Evolutionary conservation across 495 filamentous ascomycete genomes (phyloP), one percentile per base, ranked within the genome.

Genomic region (Melanomma pulvis-pyrius): DNA sequence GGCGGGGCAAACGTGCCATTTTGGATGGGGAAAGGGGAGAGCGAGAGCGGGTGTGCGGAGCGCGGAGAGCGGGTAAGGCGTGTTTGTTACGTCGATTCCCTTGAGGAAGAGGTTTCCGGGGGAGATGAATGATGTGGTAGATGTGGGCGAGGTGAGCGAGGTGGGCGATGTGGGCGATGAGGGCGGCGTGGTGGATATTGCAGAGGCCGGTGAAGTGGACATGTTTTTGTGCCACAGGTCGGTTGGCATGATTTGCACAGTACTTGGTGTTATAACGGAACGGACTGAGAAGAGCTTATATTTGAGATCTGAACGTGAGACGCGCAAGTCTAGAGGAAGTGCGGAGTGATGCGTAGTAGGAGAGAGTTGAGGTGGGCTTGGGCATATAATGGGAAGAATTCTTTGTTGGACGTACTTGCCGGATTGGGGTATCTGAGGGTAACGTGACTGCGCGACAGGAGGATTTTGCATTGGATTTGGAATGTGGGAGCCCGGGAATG

Each of bases 11-110:
- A 49, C 52, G 26, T 56, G 51, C 13, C 24, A 57, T 26, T 56
- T 64, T 50, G 51, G 61, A 15, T 64, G 34, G 1, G 61, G 52
- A 36, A 57, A 49, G 13, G 50, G 61, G 7, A 55, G 34, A 1
- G 28, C 3, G 1, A n/a, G 46, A 15, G 53, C 8, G 3, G 32
- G 13, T 1, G 59, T 59, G 28, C 46, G 59, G 1, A 50, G 2
- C 17, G 1, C 13, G 60, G 60, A 41, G 4, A 46, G 1, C 2
- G 48, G 48, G 48, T 34, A 63, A n/a, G 49, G 4, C n/a, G 36
- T 46, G 50, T 53, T 62, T 44, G 22, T 53, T 39, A 46, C 30
- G 30, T 52, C 24, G 59, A 52, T n/a, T 46, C 21, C 28, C 34
- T 62, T 62, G 25, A 30, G 24, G n/a, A 28, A 6, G 15, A 62